Evolutionary conservation across 2,329 filamentous ascomycete species (phyloP).

Genomic region (Aspergillus novoparasiticus): DNA sequence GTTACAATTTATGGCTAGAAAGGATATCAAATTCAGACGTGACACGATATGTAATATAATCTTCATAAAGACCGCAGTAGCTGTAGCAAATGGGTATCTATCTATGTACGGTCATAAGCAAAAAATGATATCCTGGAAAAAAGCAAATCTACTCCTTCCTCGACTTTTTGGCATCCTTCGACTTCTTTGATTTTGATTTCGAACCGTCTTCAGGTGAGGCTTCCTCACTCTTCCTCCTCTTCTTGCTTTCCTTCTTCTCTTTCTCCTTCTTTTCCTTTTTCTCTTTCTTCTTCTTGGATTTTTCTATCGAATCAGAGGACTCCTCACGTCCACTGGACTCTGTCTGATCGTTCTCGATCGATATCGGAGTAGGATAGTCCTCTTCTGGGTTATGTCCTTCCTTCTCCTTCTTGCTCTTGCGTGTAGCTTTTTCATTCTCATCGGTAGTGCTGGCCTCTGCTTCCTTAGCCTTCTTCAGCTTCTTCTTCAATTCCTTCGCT

Average conservation of each 20-base stretch:
- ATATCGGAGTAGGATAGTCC: conserved; percentile 36
- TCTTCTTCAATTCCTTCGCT: conserved; percentile 21
- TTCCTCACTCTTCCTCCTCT: conserved; percentile 28
- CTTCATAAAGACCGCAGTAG: conserved; percentile 10
- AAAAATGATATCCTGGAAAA: background rate
- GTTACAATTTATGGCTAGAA: conserved; percentile 8
- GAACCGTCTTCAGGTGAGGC: conserved; percentile 30
- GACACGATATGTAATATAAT: conserved; percentile 11
- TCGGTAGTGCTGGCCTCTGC: conserved; percentile 25
- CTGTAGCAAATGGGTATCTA: conserved; percentile 38
- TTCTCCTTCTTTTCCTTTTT: conserved; percentile 29
- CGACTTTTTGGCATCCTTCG: conserved; percentile 40
- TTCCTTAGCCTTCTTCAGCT: conserved; percentile 25
- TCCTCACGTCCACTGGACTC: conserved; percentile 23
- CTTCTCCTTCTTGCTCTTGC: conserved; percentile 26
- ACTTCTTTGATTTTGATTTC: conserved; percentile 53
- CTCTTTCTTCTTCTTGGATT: conserved; percentile 30
- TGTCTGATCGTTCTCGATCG: conserved; percentile 27
- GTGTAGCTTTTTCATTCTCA: conserved; percentile 1
- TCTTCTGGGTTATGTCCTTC: conserved; percentile 23
- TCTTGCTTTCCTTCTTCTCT: conserved; percentile 31
- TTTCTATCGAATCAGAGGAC: conserved; percentile 35
- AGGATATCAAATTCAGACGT: conserved; percentile 11
- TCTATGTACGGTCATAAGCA: conserved; percentile 10
- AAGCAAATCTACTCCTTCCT: conserved; percentile 3